Evolutionary conservation across 306 rosid species (phyloP), one percentile per base, ranked within the genome.

Genomic region (Vigna angularis): DNA sequence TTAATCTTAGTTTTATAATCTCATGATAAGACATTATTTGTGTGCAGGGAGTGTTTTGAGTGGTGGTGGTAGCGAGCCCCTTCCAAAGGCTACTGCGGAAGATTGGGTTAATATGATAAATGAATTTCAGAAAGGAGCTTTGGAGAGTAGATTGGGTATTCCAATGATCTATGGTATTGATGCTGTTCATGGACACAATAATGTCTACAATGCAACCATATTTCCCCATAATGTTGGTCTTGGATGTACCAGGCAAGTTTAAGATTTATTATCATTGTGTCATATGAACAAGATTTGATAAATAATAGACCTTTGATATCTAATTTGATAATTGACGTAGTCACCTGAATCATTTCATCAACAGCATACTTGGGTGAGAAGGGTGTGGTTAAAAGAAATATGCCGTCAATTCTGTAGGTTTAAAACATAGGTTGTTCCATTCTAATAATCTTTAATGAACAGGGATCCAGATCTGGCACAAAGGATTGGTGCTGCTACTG

Each of bases 151-250:
- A 68, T 84, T 95, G 86, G 97, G 96, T 5, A 95, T 95, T 34
- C 99, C 99, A 20, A 95, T 95, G 98, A 87, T 95, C 16, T 95
- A 95, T 76, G 98, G 99, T 66, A 95, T 93, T 76, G 99, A 95
- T 85, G 99, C 99, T 74, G 93, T 94, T 76, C 98, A 94, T 82
- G 98, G 98, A 72, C 97, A 94, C 89, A 94, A 94, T 80, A 92
- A 90, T 78, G 98, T 94, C 63, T 92, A 85, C 55, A 94, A 94
- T 77, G 97, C 98, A 48, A 94, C 98, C 56, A 88, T 94, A 82
- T 94, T 94, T 85, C 98, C 98, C 8, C 98, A 94, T 84, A 94
- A 94, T 76, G 78, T 92, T 58, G 98, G 97, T 44, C 97, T 95
- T 75, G 98, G 98, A 86, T 97, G 96, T 58, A 91, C 97, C 76